These are phyloP conservation scores for Cyclotella cryptica DNA, from an alignment of 108 stramenopile genomes.

Conservation along the genomic window DNA sequence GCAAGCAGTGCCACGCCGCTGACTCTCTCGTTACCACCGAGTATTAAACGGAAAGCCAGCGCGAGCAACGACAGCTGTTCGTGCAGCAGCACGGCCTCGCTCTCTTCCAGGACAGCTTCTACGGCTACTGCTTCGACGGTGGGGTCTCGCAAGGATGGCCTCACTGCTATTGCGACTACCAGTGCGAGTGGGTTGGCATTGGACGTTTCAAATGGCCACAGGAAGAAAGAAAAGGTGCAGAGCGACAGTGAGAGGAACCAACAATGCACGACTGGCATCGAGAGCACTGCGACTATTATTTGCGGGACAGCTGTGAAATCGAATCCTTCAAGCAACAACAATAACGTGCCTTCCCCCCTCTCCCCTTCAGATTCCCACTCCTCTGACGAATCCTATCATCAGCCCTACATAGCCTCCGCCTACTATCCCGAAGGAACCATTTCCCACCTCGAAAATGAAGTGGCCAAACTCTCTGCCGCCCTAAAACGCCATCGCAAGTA, in stretches of 20 bases:
- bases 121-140: background rate
- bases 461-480: background rate
- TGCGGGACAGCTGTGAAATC: background rate
- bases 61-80: background rate
- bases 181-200: background rate
- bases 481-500: slow-evolving; percentile 9
- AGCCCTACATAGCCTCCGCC: background rate
- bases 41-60: background rate
- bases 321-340: background rate
- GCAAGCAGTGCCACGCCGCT: background rate
- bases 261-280: background rate
- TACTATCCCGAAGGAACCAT: background rate
- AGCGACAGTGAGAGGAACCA: background rate
- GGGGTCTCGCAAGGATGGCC: background rate
- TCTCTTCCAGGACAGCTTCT: background rate
- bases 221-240: background rate
- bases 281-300: background rate
- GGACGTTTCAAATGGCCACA: background rate
- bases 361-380: background rate
- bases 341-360: background rate
- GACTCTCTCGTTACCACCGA: slow-evolving; percentile 1
- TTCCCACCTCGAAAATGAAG: slow-evolving; percentile 4
- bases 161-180: background rate
- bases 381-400: background rate
- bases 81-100: background rate